Evolutionary conservation across 306 rosid species (phyloP), one percentile per base, ranked within the genome.

Genomic region (Benincasa hispida): DNA sequence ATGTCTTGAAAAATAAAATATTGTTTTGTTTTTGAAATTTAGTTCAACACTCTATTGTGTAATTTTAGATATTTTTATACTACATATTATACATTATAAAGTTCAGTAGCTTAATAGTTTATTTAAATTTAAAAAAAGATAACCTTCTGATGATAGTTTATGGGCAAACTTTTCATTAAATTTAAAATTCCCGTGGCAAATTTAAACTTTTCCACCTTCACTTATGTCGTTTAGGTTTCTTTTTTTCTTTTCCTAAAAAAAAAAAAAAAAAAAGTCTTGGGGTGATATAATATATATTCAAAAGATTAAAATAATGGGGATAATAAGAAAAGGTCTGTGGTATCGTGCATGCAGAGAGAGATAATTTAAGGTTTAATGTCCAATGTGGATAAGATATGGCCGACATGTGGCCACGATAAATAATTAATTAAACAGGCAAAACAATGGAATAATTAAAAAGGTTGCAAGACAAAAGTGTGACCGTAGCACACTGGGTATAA

Each of bases 321-420:
- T 24, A 15, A 30, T 59, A 27, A 59, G 67, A 28, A 60, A 58
- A 30, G 67, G 39, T 60, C 41, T 60, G 67, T 0, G 67, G 22
- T 4, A 28, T 28, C 30, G 67, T 18, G 45, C 25, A 62, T 8
- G 12, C 45, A 32, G 45, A 62, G 45, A 62, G 45, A 62, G 24
- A 11, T 35, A 65, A 65, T 65, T 35, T 65, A 65, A 65, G 27
- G 72, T 65, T 65, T 65, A 21, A 37, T 65, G 72, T 65, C 72
- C 50, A 65, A 65, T 65, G 51, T 68, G 74, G 74, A 68, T 68
- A 68, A 68, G 74, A 42, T 68, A 68, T 22, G 74, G 74, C 21
- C 55, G 34, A 42, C 74, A 42, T 68, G 34, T 21, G 35, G 74
- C n/a, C 10, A 39, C 32, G 11, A 42, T 21, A 68, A 68, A 67